Conservation (phyloP, 495 filamentous ascomycete genomes). For the Aspergillus bridgeri region DNA sequence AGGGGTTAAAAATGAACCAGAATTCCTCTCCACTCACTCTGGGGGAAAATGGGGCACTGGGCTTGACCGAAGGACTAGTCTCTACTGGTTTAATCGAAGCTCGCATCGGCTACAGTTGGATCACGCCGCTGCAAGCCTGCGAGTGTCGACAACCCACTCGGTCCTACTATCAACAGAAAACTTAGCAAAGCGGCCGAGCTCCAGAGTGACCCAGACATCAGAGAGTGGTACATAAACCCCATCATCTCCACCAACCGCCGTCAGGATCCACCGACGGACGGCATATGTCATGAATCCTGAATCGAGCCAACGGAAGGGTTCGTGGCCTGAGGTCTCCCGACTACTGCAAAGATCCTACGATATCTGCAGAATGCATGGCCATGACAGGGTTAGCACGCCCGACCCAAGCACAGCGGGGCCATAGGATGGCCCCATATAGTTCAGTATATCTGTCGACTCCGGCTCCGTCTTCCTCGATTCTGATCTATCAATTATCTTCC, state of each 20-base stretch:
- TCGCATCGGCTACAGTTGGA: background rate
- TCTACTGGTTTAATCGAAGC: background rate
- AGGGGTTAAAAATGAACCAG: background rate
- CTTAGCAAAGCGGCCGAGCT: background rate
- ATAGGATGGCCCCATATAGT: background rate
- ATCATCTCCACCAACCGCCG: background rate
- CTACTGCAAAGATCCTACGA: slow-evolving; percentile 2
- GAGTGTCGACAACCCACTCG: background rate
- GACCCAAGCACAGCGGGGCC: background rate
- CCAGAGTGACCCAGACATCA: background rate
- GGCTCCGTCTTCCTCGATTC: background rate
- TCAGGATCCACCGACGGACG: background rate
- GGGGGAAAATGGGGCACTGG: background rate
- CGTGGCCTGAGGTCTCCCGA: background rate
- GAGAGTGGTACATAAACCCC: background rate
- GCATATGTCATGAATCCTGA: background rate
- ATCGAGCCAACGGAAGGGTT: background rate
- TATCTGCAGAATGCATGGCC: slow-evolving; percentile 2
- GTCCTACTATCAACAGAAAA: background rate
- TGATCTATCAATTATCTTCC: background rate
- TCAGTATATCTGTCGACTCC: background rate
- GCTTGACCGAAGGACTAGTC: background rate
- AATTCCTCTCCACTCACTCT: background rate
- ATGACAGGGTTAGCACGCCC: background rate
- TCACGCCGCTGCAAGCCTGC: background rate